Evolutionary conservation across 2,329 filamentous ascomycete genomes (phyloP), one percentile per base, ranked within the genome.

Genomic region (Hymenotorrendiella dingleyae): DNA sequence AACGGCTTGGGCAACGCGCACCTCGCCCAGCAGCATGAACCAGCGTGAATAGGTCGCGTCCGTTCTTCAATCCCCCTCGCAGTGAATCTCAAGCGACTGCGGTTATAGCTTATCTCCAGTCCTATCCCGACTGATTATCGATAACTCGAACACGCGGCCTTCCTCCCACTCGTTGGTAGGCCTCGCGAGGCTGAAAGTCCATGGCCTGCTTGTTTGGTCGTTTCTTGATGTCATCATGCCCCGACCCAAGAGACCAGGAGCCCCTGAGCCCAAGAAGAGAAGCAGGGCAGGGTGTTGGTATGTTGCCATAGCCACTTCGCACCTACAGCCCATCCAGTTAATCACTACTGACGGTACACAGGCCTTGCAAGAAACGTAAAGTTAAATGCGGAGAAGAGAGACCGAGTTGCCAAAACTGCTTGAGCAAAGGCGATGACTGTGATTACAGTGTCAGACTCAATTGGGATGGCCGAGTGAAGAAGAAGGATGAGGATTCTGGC

Each of bases 401-500:
- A 52, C 86, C 86, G 11, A 66, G 64, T 48, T 91, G 86, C 63
- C 57, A 74, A 36, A 89, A 88, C 58, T 91, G 86, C 63, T 72
- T 80, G 54, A 79, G 79, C 48, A 79, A 82, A 50, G 80, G 80
- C 47, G 84, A 88, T 59, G 67, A 68, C 35, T 93, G 86, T 67
- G 86, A 93, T 63, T 91, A 90, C 62, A 86, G 79, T 55, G 85
- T 91, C 54, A 76, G 84, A 23, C 67, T 91, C 51, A 90, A 90
- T 56, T 91, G 86, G 86, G 82, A 84, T 47, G 84, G 85, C 4
- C 75, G 85, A 43, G 72, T 74, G 37, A 82, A 78, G 59, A 78
- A 76, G 63, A 73, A 72, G 48, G 66, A 65, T 39, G 65, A 70
- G 52, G 49, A 64, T 10, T 24, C 35, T 22, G 41, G 12, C 21